Conservation (phyloP, 1,139 yeast species). For the Neolecta irregularis region DNA sequence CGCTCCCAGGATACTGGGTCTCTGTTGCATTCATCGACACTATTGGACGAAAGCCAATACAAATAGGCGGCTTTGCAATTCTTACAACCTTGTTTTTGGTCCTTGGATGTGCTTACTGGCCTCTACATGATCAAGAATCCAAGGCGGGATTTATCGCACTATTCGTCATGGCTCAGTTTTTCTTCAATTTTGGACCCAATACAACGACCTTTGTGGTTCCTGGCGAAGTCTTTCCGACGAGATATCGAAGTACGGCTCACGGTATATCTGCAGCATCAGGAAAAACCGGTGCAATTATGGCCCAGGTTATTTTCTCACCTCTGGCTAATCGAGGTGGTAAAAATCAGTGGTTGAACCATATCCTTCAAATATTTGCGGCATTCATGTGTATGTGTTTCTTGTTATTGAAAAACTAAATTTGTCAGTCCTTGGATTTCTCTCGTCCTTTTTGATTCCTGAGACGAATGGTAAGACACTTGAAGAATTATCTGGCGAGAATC, state of each 20-base stretch:
- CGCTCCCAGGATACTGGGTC: constrained; percentile 82
- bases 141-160: constrained; percentile 49
- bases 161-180: constrained; percentile 64
- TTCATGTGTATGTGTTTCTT: too few species aligned
- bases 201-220: constrained; percentile 90
- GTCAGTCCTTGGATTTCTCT: too few species aligned
- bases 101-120: constrained; percentile 69
- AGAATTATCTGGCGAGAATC: too few species aligned
- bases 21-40: constrained; percentile 62
- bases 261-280: constrained; percentile 95
- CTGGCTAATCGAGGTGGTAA: constrained; percentile 64
- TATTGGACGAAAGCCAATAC: constrained; percentile 70
- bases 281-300: constrained; percentile 92
- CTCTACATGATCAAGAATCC: constrained; percentile 25
- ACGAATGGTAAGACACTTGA: too few species aligned
- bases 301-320: constrained; percentile 72
- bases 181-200: constrained; percentile 89
- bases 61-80: constrained; percentile 53
- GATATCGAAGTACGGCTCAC: constrained; percentile 95
- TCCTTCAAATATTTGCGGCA: constrained; percentile 80
- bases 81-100: constrained; percentile 53
- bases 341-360: constrained; percentile 58
- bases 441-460: too few species aligned
- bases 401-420: too few species aligned
- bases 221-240: constrained; percentile 93